A percentile compares a stretch with the other conserved stretches of the same genome.
phyloP scores from a whole-genome alignment of 129 eudicot species.

The Escallonia rubra region DNA sequence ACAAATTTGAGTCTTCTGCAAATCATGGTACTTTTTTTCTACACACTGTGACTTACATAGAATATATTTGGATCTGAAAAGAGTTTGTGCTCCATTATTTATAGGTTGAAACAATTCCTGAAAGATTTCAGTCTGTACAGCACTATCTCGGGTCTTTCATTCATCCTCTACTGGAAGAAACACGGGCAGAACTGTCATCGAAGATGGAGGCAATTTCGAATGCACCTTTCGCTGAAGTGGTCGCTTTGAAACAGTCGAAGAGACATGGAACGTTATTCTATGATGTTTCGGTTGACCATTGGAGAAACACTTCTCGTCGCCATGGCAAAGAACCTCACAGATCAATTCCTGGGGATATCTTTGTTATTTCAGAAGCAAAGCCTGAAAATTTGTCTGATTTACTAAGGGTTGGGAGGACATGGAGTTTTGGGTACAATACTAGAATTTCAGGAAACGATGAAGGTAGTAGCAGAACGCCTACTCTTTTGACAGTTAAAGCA shows the following conservation, averaged over 20 bases:
- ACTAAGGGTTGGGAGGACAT: slow-evolving; percentile 26
- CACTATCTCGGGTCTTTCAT: slow-evolving; percentile 48
- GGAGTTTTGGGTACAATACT: slow-evolving; percentile 39
- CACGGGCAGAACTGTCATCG: slow-evolving; percentile 41
- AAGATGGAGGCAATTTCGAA: slow-evolving; percentile 31
- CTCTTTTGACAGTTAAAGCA: slow-evolving; percentile 27
- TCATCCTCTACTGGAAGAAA: slow-evolving; percentile 55
- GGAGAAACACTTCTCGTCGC: slow-evolving; percentile 50
- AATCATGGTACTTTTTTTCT: too few relatives aligned
- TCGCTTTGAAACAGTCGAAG: slow-evolving; percentile 3
- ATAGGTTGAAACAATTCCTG: slow-evolving; percentile 51
- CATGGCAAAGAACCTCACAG: slow-evolving; percentile 47
- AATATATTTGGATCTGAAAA: too few relatives aligned
- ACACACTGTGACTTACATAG: too few relatives aligned
- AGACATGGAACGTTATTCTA: slow-evolving; percentile 2
- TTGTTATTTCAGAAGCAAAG: slow-evolving; percentile 25
- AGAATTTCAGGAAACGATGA: slow-evolving; percentile 23
- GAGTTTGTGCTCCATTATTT: not conserved
- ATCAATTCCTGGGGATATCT: slow-evolving; percentile 64
- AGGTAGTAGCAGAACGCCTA: slow-evolving; percentile 15
- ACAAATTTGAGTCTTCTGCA: too few relatives aligned
- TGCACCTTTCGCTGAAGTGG: slow-evolving; percentile 57
- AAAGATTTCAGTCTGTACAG: slow-evolving; percentile 23
- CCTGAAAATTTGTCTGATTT: slow-evolving; percentile 35
- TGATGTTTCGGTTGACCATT: slow-evolving; percentile 37